Evolutionary conservation across 768 basidiomycete genomes (phyloP), one percentile per base, ranked within the genome.

Genomic region (Lyophyllum semitale): DNA sequence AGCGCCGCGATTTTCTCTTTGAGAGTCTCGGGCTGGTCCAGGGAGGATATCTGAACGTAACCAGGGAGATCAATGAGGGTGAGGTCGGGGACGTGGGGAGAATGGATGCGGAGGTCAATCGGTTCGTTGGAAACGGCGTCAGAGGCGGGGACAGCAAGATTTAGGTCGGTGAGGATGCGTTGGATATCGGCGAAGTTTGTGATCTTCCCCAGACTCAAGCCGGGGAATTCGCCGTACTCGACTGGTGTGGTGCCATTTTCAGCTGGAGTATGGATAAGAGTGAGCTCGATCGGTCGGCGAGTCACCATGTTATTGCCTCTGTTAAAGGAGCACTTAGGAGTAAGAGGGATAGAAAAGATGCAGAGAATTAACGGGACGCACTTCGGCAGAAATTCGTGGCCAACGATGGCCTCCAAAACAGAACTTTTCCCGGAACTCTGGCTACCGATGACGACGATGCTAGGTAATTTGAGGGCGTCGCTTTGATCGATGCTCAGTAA

Each of bases 241-340:
- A 75, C 80, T 20, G 83, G 76, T 5, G 77, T 70, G 51, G 81
- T 73, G 2, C 84, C 82, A 30, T 83, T 74, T 9, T 71, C 75
- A 17, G 82, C 68, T 20, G 93, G 93, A 0, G 91, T 96, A 66
- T 99, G 93, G 54, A 98, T 88, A 45, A 99, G 87, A 3, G 97
- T 99, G 55, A 99, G 84, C 68, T 99, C 97, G 64, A 99, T 98
- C 1, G 97, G 97, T 51, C 97, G 88, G 0, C 97, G 89, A 2
- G 97, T 99, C 30, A 98, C 97, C 97, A 99, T 99, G 71, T 98
- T 98, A 71, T 94, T 89, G 52, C 97, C 97, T 74, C 96, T 98
- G 65, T 5, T 53, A n/a, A 48, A 6, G 8, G 17, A 33, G 13
- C 37, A 4, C 4, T 38, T 38, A 9, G 15, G 18, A 4, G 18